Evolutionary conservation across 2,329 filamentous ascomycete genomes (phyloP).

Genomic region (Cladosporium oxysporum): DNA sequence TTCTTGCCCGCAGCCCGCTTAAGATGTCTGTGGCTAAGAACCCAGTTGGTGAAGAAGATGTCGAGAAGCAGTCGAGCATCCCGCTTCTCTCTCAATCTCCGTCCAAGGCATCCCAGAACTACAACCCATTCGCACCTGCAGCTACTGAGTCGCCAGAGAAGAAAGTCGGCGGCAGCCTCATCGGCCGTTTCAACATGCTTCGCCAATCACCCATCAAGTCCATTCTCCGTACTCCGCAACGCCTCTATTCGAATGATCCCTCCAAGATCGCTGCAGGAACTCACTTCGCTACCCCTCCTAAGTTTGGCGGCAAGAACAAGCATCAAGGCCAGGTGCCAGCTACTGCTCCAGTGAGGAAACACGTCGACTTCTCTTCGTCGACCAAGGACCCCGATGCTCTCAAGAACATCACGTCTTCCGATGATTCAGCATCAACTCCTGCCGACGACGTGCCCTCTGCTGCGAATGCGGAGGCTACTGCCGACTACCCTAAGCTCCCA

Average conservation of each 20-base stretch:
- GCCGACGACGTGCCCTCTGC: constrained; percentile 9
- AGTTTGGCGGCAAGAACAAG: constrained; percentile 29
- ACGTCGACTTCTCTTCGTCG: constrained; percentile 74
- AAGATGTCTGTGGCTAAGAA: constrained; percentile 31
- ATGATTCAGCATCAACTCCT: constrained; percentile 24
- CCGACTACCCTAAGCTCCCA: constrained; percentile 26
- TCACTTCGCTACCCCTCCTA: constrained; percentile 51
- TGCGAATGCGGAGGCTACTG: constrained; percentile 19
- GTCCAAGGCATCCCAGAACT: constrained; percentile 30
- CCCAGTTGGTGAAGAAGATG: constrained; percentile 23
- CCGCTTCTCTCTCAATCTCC: constrained; percentile 39
- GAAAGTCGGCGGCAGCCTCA: constrained; percentile 36
- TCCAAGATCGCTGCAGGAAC: constrained; percentile 62
- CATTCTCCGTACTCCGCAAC: constrained; percentile 61
- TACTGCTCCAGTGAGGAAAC: constrained; percentile 74
- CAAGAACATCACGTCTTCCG: constrained; percentile 25
- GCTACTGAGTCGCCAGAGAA: constrained; percentile 37
- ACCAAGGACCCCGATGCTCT: constrained; percentile 43
- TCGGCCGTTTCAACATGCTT: constrained; percentile 50
- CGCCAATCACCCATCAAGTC: constrained; percentile 59
- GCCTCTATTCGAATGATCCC: constrained; percentile 62
- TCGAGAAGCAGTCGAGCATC: constrained; percentile 23
- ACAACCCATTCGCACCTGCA: constrained; percentile 27
- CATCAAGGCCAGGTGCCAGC: constrained; percentile 47
- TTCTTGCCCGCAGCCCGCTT: constrained; percentile 33